Evolutionary conservation across 2,329 filamentous ascomycete species (phyloP).

Genomic region (Sordariomycetes sp.): DNA sequence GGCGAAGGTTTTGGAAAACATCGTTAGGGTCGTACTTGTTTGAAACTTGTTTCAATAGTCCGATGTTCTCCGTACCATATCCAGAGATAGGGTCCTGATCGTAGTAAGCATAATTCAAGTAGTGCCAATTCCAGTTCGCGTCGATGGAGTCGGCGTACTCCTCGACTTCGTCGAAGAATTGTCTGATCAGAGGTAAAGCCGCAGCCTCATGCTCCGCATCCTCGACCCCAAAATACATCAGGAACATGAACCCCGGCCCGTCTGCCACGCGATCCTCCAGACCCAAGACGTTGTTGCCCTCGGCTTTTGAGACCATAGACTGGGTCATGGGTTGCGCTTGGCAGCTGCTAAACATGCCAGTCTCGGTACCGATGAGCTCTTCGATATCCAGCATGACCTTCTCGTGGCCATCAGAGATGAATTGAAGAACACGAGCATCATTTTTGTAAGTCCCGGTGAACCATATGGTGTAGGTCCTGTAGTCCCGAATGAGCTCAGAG

Average conservation of each 20-base stretch:
- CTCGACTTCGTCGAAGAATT: conserved; percentile 8
- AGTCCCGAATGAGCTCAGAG: conserved; percentile 12
- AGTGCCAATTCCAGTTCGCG: conserved; percentile 16
- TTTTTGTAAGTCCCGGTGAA: conserved; percentile 25
- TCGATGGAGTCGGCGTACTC: conserved; percentile 1
- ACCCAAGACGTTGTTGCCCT: conserved; percentile 23
- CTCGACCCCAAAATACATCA: conserved; percentile 17
- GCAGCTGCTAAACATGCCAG: conserved; percentile 18
- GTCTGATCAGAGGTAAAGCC: conserved; percentile 12
- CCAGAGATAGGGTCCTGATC: conserved; percentile 25
- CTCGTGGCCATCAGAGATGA: conserved; percentile 20
- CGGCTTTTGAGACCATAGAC: conserved; percentile 17
- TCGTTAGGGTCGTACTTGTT: conserved; percentile 26
- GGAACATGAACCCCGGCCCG: conserved; percentile 20
- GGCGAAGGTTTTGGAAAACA: conserved; percentile 23
- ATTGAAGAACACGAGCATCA: conserved; percentile 21
- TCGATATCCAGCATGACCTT: conserved; percentile 16
- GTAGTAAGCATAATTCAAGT: conserved; percentile 33
- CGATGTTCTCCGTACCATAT: conserved; percentile 27
- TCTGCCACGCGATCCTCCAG: conserved; percentile 17
- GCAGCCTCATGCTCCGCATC: conserved; percentile 19
- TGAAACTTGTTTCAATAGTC: conserved; percentile 18
- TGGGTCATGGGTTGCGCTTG: conserved; percentile 23
- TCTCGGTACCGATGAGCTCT: conserved; percentile 10
- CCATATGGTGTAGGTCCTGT: conserved; percentile 18